Evolutionary conservation across 441 rosid species (phyloP).

Genomic region (Gossypium schwendimanii): DNA sequence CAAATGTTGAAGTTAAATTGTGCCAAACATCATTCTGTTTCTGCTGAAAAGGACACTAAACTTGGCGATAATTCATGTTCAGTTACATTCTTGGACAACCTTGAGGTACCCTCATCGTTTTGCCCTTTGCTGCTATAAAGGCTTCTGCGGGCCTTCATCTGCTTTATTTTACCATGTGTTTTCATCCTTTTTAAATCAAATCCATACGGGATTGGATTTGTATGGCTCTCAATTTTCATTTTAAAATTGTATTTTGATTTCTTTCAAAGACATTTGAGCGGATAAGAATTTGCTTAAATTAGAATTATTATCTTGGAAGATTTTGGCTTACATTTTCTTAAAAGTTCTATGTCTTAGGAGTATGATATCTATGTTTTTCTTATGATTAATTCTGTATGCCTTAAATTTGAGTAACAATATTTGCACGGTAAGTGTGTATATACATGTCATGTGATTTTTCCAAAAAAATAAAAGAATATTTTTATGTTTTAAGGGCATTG

Average conservation of each 20-base stretch:
- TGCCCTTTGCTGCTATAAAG: neutral
- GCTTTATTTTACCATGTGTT: neutral
- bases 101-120: conserved; percentile 38
- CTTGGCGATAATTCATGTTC: conserved; percentile 19
- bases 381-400: neutral
- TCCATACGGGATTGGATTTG: neutral
- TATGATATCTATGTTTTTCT: neutral
- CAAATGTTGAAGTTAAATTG: conserved; percentile 43
- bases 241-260: neutral
- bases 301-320: neutral
- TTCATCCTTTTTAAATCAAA: neutral
- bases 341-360: conserved; percentile 3
- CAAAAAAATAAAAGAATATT: neutral
- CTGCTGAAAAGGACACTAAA: conserved; percentile 23
- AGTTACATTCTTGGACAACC: conserved; percentile 22
- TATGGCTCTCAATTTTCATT: neutral
- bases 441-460: neutral
- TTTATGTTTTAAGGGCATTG: neutral
- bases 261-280: neutral
- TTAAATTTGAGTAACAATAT: neutral
- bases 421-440: neutral
- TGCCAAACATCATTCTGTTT: conserved; percentile 20
- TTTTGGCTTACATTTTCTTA: conserved; percentile 1
- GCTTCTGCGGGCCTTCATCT: neutral
- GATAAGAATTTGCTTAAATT: neutral